These are phyloP conservation scores for Amphibolis antarctica DNA, from an alignment of 106 monocot genomes.

Conservation along the genomic window DNA sequence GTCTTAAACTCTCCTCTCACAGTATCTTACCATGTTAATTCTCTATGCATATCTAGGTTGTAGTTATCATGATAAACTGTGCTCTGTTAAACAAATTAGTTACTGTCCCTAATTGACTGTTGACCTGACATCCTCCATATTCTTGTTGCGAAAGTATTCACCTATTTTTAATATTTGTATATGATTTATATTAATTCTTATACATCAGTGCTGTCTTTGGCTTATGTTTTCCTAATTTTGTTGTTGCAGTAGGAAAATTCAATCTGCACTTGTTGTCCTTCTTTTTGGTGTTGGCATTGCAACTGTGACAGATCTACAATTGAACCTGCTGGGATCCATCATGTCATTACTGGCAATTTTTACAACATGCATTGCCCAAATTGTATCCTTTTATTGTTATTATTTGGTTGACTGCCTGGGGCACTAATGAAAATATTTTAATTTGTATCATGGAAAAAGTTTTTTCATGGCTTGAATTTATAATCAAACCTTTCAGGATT, in stretches of 20 bases:
- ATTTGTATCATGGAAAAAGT: too few relatives aligned
- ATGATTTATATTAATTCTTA: conserved; percentile 2
- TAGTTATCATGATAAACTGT: too few relatives aligned
- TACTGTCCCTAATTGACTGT: not conserved
- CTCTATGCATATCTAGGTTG: too few relatives aligned
- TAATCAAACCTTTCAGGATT: too few relatives aligned
- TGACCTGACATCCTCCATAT: not conserved
- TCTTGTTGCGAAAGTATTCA: not conserved
- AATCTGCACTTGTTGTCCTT: conserved; percentile 64
- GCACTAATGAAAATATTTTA: too few relatives aligned
- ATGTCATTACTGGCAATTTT: conserved; percentile 77
- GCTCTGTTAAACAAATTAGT: too few relatives aligned
- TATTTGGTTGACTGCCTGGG: too few relatives aligned
- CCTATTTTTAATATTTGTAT: not conserved
- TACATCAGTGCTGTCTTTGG: not conserved
- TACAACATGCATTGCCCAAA: conserved; percentile 91
- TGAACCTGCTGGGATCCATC: conserved; percentile 69
- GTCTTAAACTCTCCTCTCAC: too few relatives aligned
- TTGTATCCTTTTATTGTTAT: conserved; percentile 62
- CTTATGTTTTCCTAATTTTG: conserved; percentile 1
- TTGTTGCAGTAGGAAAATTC: conserved; percentile 67
- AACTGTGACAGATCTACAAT: conserved; percentile 92
- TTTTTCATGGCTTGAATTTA: too few relatives aligned
- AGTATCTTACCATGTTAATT: too few relatives aligned
- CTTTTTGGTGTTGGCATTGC: conserved; percentile 96